Conservation (phyloP, 148 eudicot species). For the Drosera capensis region DNA sequence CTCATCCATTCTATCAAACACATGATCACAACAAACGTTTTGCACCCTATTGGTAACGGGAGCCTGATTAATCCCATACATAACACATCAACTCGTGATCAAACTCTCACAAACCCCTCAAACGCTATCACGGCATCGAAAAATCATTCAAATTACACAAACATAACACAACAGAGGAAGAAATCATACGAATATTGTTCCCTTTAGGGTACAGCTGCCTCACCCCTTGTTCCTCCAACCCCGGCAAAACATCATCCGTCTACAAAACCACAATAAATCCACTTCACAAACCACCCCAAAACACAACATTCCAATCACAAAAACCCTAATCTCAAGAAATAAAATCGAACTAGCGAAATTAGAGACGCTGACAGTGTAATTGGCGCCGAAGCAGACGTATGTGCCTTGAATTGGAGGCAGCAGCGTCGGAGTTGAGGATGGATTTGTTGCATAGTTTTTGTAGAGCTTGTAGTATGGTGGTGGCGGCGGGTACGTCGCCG, state of each 20-base stretch:
- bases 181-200: slow-evolving; percentile 49
- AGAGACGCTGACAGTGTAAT: slow-evolving; percentile 38
- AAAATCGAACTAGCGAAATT: not conserved
- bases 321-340: no score
- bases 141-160: not conserved
- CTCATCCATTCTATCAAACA: no score
- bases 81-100: not conserved
- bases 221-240: slow-evolving; percentile 87
- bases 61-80: no score
- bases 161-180: not conserved
- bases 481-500: slow-evolving; percentile 90
- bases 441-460: slow-evolving; percentile 51
- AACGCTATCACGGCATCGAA: not conserved
- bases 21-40: no score
- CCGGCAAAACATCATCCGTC: slow-evolving; percentile 85
- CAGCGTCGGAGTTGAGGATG: slow-evolving; percentile 55
- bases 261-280: no score
- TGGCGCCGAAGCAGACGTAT: slow-evolving; percentile 56
- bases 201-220: slow-evolving; percentile 77
- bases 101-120: not conserved
- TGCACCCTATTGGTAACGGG: no score
- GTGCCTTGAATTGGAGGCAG: slow-evolving; percentile 73
- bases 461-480: slow-evolving; percentile 79
- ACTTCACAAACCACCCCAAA: no score
- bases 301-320: no score